These are phyloP conservation scores for Bretziella fagacearum DNA, from an alignment of 2,329 filamentous ascomycete genomes.

Conservation along the genomic window DNA sequence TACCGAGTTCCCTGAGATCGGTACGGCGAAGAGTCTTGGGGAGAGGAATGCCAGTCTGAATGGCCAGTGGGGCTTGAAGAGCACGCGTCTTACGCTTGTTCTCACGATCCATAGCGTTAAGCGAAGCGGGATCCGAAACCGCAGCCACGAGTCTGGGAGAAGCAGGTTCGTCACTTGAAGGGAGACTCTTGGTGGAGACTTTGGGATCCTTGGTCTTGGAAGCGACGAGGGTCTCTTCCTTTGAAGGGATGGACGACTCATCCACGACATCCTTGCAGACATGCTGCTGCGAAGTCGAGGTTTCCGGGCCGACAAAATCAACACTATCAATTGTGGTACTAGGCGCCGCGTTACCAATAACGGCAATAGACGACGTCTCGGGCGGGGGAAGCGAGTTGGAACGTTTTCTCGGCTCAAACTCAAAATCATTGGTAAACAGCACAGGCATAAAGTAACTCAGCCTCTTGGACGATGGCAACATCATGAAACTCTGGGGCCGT, in stretches of 20 bases:
- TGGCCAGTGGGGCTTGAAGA: conserved; percentile 12
- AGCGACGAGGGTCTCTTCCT: not conserved
- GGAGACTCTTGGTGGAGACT: not conserved
- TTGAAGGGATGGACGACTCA: not conserved
- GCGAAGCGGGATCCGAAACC: not conserved
- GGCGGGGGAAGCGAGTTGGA: conserved; percentile 28
- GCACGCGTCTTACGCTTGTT: conserved; percentile 11
- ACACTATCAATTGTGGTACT: conserved; percentile 6
- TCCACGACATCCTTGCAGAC: not conserved
- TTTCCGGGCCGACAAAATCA: conserved; percentile 9
- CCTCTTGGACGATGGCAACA: conserved; percentile 19
- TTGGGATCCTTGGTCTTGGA: not conserved
- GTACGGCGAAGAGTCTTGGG: conserved; percentile 1
- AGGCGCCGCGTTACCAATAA: conserved; percentile 16
- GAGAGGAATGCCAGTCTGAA: conserved; percentile 11
- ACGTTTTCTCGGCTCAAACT: conserved; percentile 26
- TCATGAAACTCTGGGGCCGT: conserved; percentile 33
- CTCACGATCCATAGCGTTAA: not conserved
- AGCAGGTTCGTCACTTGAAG: not conserved
- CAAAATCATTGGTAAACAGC: conserved; percentile 11
- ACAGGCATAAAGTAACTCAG: conserved; percentile 13
- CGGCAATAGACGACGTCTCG: not conserved
- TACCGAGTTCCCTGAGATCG: conserved; percentile 10
- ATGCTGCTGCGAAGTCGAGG: not conserved
- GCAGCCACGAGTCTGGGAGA: not conserved